Percentiles rank a stretch among this genome's conserved stretches.
phyloP scores from a whole-genome alignment of 169 alveolate genomes.

The Eimeria maxima region DNA sequence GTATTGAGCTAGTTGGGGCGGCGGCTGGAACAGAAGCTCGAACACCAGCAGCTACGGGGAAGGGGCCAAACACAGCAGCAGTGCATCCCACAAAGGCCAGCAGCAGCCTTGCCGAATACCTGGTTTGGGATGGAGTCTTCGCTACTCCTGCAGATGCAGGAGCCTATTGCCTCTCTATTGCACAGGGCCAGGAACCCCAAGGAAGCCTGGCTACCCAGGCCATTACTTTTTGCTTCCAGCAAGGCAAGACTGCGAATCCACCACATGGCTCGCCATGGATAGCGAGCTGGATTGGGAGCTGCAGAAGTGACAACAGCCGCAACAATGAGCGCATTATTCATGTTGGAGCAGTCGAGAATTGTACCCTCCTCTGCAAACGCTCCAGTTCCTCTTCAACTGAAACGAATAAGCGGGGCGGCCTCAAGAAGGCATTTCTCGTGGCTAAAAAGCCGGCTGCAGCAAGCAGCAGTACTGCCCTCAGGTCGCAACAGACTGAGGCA shows the following conservation, averaged over 20 bases:
- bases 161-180: constrained; percentile 26
- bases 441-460: neutral
- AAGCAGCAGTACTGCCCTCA: neutral
- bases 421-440: constrained; percentile 47
- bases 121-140: constrained; percentile 56
- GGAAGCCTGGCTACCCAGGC: neutral
- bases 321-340: neutral
- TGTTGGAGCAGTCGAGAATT: constrained; percentile 20
- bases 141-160: constrained; percentile 46
- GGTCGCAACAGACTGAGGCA: neutral
- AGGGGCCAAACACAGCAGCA: neutral
- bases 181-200: neutral
- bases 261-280: constrained; percentile 20
- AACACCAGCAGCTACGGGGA: neutral
- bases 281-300: constrained; percentile 11
- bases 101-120: constrained; percentile 41
- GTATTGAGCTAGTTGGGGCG: constrained; percentile 16
- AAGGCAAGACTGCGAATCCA: neutral
- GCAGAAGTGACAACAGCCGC: constrained; percentile 33
- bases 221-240: neutral
- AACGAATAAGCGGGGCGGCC: constrained; percentile 15
- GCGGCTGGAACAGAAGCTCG: constrained; percentile 24
- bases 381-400: neutral
- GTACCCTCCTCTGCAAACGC: neutral
- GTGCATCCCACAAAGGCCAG: neutral